These are phyloP conservation scores for Magnusiomyces suaveolens DNA, from an alignment of 1,139 yeast species.

Conservation along the genomic window DNA sequence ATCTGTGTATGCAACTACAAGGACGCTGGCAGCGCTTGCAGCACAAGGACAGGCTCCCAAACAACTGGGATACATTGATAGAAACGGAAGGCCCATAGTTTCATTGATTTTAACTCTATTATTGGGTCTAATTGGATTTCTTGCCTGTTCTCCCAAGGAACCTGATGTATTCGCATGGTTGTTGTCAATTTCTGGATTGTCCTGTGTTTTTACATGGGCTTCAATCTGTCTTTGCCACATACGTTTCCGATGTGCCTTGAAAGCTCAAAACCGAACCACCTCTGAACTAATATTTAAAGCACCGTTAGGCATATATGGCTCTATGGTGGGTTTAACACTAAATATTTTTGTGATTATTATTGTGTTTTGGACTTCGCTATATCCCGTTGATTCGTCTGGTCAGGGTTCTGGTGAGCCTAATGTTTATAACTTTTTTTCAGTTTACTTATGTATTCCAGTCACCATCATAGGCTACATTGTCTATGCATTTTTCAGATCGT, in stretches of 20 bases:
- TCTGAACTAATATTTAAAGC: conserved; percentile 62
- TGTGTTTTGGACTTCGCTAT: conserved; percentile 66
- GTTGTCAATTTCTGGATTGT: conserved; percentile 66
- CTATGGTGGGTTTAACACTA: conserved; percentile 50
- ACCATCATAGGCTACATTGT: conserved; percentile 39
- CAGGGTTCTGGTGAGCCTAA: conserved; percentile 9
- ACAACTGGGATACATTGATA: conserved; percentile 62
- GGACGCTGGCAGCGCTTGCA: conserved; percentile 72
- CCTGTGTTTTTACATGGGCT: conserved; percentile 69
- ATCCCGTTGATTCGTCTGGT: conserved; percentile 33
- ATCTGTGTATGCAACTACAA: conserved; percentile 65
- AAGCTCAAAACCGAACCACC: conserved; percentile 50
- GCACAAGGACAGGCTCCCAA: conserved; percentile 68
- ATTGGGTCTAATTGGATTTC: conserved; percentile 60
- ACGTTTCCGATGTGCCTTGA: conserved; percentile 50
- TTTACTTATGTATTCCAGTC: conserved; percentile 43
- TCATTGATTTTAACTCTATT: conserved; percentile 49
- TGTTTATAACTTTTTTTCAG: conserved; percentile 41
- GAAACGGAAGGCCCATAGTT: conserved; percentile 60
- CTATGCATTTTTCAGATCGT: conserved; percentile 39
- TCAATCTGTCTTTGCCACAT: conserved; percentile 61
- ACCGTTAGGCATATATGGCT: conserved; percentile 64
- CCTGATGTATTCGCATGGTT: conserved; percentile 68
- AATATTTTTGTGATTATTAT: conserved; percentile 43
- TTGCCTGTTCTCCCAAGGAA: conserved; percentile 59